Percentiles rank a stretch among this genome's conserved stretches.
These are phyloP conservation scores for Chaetomiaceae sp. DNA, from an alignment of 2,329 filamentous ascomycete genomes.

Conservation along the genomic window DNA sequence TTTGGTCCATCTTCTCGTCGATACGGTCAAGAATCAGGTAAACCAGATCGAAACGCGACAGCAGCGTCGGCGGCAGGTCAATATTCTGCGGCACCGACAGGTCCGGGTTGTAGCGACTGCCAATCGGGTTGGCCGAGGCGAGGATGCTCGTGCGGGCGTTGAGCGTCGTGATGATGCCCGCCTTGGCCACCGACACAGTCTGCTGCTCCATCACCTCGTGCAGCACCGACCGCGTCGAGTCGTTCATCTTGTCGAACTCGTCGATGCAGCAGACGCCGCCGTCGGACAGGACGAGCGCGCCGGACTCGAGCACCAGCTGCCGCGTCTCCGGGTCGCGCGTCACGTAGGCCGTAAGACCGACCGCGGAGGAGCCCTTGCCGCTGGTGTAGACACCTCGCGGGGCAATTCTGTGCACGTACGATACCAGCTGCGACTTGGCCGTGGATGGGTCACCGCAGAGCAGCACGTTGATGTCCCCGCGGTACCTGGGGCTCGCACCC, in stretches of 20 bases:
- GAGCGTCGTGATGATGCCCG: slow-evolving; percentile 91
- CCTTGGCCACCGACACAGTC: slow-evolving; percentile 79
- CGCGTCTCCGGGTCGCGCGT: slow-evolving; percentile 75
- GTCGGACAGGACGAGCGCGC: slow-evolving; percentile 71
- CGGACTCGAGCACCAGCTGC: slow-evolving; percentile 73
- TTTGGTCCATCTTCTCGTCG: slow-evolving; percentile 82
- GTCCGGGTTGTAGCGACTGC: slow-evolving; percentile 94
- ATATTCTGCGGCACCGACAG: slow-evolving; percentile 97
- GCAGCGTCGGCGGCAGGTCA: slow-evolving; percentile 86
- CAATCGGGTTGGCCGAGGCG: slow-evolving; percentile 95
- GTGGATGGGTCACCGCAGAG: slow-evolving; percentile 97
- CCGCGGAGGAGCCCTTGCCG: slow-evolving; percentile 73
- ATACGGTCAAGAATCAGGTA: slow-evolving; percentile 93
- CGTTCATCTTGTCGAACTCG: slow-evolving; percentile 83
- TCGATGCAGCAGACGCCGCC: slow-evolving; percentile 81
- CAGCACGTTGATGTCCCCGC: slow-evolving; percentile 95
- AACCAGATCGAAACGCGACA: slow-evolving; percentile 94
- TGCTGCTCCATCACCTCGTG: slow-evolving; percentile 89
- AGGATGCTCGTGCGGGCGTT: slow-evolving; percentile 95
- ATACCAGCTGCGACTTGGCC: slow-evolving; percentile 86
- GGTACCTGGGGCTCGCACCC: slow-evolving; percentile 88
- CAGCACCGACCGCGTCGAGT: slow-evolving; percentile 69
- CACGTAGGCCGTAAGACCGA: slow-evolving; percentile 75
- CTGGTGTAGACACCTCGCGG: slow-evolving; percentile 80
- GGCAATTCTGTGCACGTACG: slow-evolving; percentile 96